phyloP scores from a whole-genome alignment of 306 rosid species.

The Quercus gilva region DNA sequence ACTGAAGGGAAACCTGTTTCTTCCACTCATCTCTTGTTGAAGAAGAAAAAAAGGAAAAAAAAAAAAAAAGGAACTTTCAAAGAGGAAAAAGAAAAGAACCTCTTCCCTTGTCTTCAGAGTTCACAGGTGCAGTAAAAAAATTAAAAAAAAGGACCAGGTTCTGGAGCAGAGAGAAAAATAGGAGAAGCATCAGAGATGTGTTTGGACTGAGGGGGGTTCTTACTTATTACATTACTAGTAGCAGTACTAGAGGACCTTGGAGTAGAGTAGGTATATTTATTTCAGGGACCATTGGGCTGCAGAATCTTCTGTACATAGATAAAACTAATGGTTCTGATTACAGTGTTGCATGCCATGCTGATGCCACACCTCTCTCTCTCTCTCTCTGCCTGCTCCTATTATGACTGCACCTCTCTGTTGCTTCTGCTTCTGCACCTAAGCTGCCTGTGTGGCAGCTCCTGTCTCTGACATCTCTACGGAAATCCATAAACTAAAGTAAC shows the following conservation, averaged over 20 bases:
- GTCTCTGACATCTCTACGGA: conserved; percentile 95
- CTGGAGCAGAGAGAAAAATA: conserved; percentile 4
- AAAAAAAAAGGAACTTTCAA: conserved; percentile 1
- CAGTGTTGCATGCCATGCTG: conserved; percentile 58
- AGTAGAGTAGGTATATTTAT: conserved; percentile 78
- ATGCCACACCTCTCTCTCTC: conserved; percentile 15
- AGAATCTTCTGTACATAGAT: conserved; percentile 87
- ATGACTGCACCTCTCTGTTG: conserved; percentile 82
- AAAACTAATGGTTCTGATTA: conserved; percentile 88
- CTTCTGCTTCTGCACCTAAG: conserved; percentile 54
- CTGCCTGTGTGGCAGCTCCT: conserved; percentile 69
- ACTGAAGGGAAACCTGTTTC: conserved; percentile 77
- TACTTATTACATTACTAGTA: neutral
- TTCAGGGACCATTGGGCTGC: conserved; percentile 83
- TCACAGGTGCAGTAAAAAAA: conserved; percentile 17
- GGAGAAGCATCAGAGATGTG: conserved; percentile 6
- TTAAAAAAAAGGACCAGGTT: neutral
- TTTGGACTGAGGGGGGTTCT: conserved; percentile 13
- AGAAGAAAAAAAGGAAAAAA: neutral
- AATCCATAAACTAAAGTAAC: conserved; percentile 71
- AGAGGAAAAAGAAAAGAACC: conserved; percentile 18
- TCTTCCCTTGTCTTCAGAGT: conserved; percentile 2
- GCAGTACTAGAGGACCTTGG: neutral
- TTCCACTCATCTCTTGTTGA: conserved; percentile 43
- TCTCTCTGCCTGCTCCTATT: conserved; percentile 46